Evolutionary conservation across 805 yeast genomes (phyloP).

Genomic region (Zygosaccharomyces rouxii): DNA sequence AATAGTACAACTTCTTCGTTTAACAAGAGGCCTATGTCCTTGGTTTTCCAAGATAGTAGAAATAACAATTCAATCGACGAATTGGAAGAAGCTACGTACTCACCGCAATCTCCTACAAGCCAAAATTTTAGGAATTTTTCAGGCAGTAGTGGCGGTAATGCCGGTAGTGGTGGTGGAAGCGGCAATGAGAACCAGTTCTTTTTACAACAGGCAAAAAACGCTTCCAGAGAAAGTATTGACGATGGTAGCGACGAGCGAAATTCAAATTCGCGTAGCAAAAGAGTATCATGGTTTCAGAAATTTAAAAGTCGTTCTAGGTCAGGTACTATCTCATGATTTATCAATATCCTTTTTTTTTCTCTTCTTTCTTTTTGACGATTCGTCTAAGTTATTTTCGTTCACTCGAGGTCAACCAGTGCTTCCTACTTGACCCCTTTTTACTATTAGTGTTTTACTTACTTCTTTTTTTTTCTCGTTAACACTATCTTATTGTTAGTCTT

Average conservation of each 20-base stretch:
- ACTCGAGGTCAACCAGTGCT: not conserved
- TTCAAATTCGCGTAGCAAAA: slow-evolving; percentile 29
- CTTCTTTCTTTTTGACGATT: not conserved
- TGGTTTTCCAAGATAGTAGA: slow-evolving; percentile 15
- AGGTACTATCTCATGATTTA: slow-evolving; percentile 9
- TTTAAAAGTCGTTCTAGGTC: slow-evolving; percentile 39
- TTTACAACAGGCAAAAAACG: slow-evolving; percentile 1
- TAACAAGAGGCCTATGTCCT: slow-evolving; percentile 22
- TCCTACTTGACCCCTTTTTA: not conserved
- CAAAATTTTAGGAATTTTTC: not conserved
- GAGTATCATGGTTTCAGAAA: slow-evolving; percentile 45
- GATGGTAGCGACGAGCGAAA: slow-evolving; percentile 16
- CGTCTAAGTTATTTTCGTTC: not conserved
- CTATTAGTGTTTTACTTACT: not conserved
- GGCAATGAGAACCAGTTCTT: not conserved
- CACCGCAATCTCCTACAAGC: not conserved
- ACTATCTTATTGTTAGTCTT: not conserved
- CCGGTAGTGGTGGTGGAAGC: not conserved
- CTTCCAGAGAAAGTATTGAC: slow-evolving; percentile 5
- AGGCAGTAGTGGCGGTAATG: not conserved
- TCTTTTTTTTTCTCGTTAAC: not conserved
- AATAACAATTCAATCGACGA: slow-evolving; percentile 23
- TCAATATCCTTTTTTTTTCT: not conserved
- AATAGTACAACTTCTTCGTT: slow-evolving; percentile 22
- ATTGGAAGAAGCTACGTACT: slow-evolving; percentile 7